Conservation (phyloP, 2,329 filamentous ascomycete genomes). For the Microcyclospora tardicrescens region DNA sequence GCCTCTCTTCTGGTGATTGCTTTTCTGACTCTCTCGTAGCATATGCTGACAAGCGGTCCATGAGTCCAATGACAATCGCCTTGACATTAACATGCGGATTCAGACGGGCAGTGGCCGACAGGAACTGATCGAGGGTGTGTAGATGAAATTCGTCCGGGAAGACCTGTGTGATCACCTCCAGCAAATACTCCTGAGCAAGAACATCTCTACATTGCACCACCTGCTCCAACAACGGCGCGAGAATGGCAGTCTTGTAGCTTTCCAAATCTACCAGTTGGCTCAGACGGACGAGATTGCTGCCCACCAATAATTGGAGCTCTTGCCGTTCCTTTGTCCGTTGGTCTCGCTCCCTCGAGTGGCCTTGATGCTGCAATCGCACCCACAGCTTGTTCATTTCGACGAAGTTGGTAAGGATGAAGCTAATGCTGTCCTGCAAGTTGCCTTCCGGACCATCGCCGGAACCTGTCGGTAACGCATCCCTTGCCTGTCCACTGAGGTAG, state of each 20-base stretch:
- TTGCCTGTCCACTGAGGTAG: conserved; percentile 87
- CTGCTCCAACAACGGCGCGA: conserved; percentile 83
- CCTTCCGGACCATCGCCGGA: conserved; percentile 84
- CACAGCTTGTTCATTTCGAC: conserved; percentile 99
- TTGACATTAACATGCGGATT: conserved; percentile 98
- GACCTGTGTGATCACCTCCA: conserved; percentile 97
- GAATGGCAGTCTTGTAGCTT: conserved; percentile 79
- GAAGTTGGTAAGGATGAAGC: conserved; percentile 95
- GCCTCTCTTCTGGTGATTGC: conserved; percentile 56
- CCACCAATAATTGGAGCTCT: conserved; percentile 87
- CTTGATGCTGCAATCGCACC: conserved; percentile 94
- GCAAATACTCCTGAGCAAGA: conserved; percentile 87
- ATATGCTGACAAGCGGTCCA: conserved; percentile 91
- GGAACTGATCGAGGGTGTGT: conserved; percentile 87
- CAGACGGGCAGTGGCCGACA: conserved; percentile 80
- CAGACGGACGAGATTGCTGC: conserved; percentile 87
- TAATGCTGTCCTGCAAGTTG: conserved; percentile 93
- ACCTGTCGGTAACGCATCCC: conserved; percentile 72
- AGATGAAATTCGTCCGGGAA: conserved; percentile 98
- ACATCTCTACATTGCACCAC: conserved; percentile 97
- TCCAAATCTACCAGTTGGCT: conserved; percentile 94
- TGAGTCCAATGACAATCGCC: conserved; percentile 91
- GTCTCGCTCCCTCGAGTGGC: conserved; percentile 87
- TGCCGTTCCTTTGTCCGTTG: conserved; percentile 87
- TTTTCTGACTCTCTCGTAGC: conserved; percentile 75